Evolutionary conservation across 1,139 yeast genomes (phyloP), one percentile per base, ranked within the genome.

Genomic region (Saccharomycopsis phalli): DNA sequence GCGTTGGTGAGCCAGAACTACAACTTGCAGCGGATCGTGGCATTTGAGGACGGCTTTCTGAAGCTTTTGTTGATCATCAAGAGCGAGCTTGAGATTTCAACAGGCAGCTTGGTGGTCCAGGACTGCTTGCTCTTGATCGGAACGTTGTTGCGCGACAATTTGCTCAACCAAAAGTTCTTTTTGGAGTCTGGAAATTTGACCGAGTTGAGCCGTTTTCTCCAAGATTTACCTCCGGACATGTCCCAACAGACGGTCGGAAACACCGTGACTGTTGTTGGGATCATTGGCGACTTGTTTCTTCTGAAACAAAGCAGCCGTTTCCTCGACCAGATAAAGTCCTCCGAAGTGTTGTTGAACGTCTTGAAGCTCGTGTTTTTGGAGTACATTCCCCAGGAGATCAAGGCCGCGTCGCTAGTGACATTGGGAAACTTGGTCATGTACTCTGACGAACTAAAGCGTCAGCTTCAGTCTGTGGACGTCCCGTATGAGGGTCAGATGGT

Each of bases 1-100:
- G 80, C 88, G 4, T 67, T 91, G 2, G 94, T 78, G 6, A 79
- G 81, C 50, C 82, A 82, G 47, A 86, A 87, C 53, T 75, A 79
- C 48, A 93, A 86, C 55, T 79, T 91, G 31, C 98, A 93, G 57
- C 88, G 88, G 55, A 65, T 91, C 18, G 94, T 91, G 13, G 98
- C 95, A 0, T 93, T 93, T 55, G 97, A 91, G 57, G 88, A 86
- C 49, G 81, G 94, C 0, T 88, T 91, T 55, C 96, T 86, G 49
- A 74, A 71, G 49, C 61, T 88, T 14, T 87, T 91, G 52, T 69
- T 66, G 31, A 81, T 91, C 11, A 79, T 91, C 20, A 77, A 76
- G 21, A 81, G 76, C 49, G 97, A 91, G 58, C 96, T 95, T 16
- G 95, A 95, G 1, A 69, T 87, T 8, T 69, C 88, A 44, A 26